Evolutionary conservation across 2,329 filamentous ascomycete species (phyloP).

Genomic region (Cytospora leucostoma): DNA sequence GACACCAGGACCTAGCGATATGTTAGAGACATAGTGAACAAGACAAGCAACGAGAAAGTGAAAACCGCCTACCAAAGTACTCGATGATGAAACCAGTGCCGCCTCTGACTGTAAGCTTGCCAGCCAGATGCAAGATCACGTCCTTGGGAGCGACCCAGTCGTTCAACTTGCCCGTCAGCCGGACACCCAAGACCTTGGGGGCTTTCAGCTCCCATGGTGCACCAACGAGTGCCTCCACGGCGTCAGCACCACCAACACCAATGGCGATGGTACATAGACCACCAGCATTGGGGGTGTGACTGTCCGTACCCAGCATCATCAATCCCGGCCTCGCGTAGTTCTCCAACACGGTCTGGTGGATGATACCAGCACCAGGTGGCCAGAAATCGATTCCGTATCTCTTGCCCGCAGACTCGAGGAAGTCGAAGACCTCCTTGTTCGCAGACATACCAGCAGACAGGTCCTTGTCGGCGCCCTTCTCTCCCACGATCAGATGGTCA

Average conservation of each 20-base stretch:
- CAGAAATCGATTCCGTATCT: conserved; percentile 95
- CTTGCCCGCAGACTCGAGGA: conserved; percentile 87
- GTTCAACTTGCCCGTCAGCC: conserved; percentile 77
- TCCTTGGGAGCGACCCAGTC: conserved; percentile 97
- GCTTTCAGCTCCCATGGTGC: conserved; percentile 98
- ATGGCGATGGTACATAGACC: conserved; percentile 92
- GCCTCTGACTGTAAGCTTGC: conserved; percentile 86
- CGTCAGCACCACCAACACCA: conserved; percentile 94
- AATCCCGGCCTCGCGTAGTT: conserved; percentile 96
- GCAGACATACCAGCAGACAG: conserved; percentile 81
- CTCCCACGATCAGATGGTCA: conserved; percentile 97
- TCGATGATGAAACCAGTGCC: conserved; percentile 95
- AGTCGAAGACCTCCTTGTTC: conserved; percentile 97
- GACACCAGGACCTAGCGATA: conserved; percentile 68
- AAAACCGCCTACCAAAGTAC: conserved; percentile 63
- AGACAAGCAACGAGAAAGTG: not conserved
- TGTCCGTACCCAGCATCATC: conserved; percentile 99
- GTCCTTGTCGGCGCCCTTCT: conserved; percentile 85
- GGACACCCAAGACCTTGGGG: conserved; percentile 84
- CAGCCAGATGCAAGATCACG: conserved; percentile 86
- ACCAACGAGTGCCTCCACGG: conserved; percentile 93
- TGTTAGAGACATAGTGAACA: not conserved
- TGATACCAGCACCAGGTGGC: conserved; percentile 91
- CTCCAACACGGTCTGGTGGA: conserved; percentile 96
- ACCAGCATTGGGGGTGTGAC: conserved; percentile 96